Base-by-base conservation (phyloP, 805 yeast genomes). In the Kodamaea lidongshanica region DNA sequence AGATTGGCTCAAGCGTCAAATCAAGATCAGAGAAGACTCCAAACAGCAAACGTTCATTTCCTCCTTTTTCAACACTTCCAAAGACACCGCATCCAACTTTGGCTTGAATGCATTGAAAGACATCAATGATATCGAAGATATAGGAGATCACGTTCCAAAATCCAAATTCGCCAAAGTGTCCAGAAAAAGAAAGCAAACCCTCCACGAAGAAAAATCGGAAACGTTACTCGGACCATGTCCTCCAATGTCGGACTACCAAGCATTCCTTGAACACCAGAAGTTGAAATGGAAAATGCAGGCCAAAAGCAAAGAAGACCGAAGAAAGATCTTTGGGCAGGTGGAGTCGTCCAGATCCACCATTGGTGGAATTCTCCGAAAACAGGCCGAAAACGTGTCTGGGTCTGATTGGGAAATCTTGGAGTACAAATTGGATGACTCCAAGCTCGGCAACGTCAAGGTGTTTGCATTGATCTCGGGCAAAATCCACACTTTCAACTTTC, bases 321-420 rank as follows among this genome's bases (percentile, higher is more conserved):
- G 67, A 32, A 78, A 76, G 40, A 55, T 94, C 15, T 89, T 92
- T 63, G 99, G 99, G 20, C 64, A 67, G 17, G 71, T 63, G 16
- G 50, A 75, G 3, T 60, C 77, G 2, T 72, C 67, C 34, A 63
- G 84, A 41, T 66, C 78, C 10, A 52, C 70, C 0, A 77, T 89
- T 25, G 81, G 87, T 6, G 71, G 71, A 12, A 69, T 87, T 65
- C 63, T 87, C 24, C 71, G 82, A 30, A 71, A 72, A 29, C 92
- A 83, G 45, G 94, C 94, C 0, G 95, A 81, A 48, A 71, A 67
- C 23, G 77, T 80, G 45, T 81, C 85, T 7, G 79, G 79, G 6
- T 67, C 84, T 1, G 72, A 77, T 18, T 92, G 99, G 99, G 86
- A 87, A 39, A 67, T 92, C 20, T 54, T 92, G 19, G 87, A 86